Evolutionary conservation across 495 filamentous ascomycete species (phyloP), one percentile per base, ranked within the genome.

Genomic region (Evernia prunastri): DNA sequence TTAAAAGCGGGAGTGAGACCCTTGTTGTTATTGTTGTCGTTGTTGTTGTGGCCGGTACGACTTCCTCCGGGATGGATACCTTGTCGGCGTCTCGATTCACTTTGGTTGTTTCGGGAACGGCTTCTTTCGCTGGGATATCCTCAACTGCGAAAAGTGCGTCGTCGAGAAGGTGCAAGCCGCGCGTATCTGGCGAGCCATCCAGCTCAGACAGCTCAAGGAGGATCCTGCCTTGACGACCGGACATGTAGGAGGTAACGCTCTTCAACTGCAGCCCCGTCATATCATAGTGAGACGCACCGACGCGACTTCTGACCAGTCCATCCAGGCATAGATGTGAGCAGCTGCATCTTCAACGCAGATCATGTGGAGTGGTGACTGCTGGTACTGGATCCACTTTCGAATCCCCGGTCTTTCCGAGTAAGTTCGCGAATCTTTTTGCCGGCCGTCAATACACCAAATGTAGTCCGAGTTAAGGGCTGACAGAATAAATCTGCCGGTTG

Each of bases 171-270:
- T 65, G 37, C n/a, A 67, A 31, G 27, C 64, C 33, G 29, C 64
- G 58, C 23, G 64, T 70, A 57, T 59, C 57, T 25, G 67, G 42
- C 51, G 67, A 72, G 18, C 71, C 68, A 58, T 73, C 51, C 20
- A 63, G 60, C 51, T 72, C 70, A 11, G 65, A 74, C 6, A 69
- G 39, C 56, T 73, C 71, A 20, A 73, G 35, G 37, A 68, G 67
- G 40, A 69, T 61, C 35, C 43, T 58, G 36, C 35, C n/a, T 62
- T 45, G 23, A 43, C 43, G n/a, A 12, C 47, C 20, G 23, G 43
- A 47, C 23, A n/a, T 47, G 25, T 29, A 27, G 15, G 47, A 25
- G 47, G 25, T 51, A 12, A 7, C 47, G 47, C 47, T 51, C 47
- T 51, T 51, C 47, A 51, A 51, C 15, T 29, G 47, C 9, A 51